Evolutionary conservation across 1,284 basidiomycete genomes (phyloP).

Genomic region (Ganoderma sp.): DNA sequence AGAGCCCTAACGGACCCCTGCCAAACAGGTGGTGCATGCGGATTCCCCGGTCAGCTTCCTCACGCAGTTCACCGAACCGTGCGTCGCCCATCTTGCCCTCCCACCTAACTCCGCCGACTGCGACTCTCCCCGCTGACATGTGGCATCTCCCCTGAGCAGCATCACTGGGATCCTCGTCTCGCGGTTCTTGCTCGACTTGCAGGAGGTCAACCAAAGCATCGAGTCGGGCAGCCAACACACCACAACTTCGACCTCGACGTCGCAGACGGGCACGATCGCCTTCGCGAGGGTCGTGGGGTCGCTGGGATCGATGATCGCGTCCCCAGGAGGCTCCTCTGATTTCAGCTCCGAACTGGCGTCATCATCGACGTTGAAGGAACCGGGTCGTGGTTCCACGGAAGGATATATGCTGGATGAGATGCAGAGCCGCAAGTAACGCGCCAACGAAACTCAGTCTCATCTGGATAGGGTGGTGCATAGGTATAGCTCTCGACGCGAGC

Average conservation of each 20-base stretch:
- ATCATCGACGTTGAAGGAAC: not conserved
- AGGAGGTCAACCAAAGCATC: not conserved
- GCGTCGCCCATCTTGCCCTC: not conserved
- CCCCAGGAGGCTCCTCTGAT: not conserved
- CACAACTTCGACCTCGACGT: not conserved
- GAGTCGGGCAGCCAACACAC: not conserved
- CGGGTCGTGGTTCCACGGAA: not conserved
- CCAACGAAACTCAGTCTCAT: no score
- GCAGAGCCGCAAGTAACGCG: not conserved
- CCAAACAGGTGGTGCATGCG: not conserved
- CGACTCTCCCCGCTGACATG: not conserved
- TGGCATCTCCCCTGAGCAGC: not conserved
- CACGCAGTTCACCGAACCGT: not conserved
- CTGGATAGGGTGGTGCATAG: no score
- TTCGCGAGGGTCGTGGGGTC: not conserved
- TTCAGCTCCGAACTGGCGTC: not conserved
- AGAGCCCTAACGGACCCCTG: no score
- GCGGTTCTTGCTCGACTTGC: not conserved
- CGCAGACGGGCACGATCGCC: slow-evolving; percentile 3
- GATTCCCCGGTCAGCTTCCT: not conserved
- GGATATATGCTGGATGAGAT: not conserved
- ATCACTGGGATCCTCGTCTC: not conserved
- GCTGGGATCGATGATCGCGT: not conserved
- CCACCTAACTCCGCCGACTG: no score
- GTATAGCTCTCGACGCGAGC: no score